Percentiles rank a stretch among this genome's conserved stretches.
Evolutionary conservation across 345 rosid species (phyloP).

Genomic region (Cardamine occulta): DNA sequence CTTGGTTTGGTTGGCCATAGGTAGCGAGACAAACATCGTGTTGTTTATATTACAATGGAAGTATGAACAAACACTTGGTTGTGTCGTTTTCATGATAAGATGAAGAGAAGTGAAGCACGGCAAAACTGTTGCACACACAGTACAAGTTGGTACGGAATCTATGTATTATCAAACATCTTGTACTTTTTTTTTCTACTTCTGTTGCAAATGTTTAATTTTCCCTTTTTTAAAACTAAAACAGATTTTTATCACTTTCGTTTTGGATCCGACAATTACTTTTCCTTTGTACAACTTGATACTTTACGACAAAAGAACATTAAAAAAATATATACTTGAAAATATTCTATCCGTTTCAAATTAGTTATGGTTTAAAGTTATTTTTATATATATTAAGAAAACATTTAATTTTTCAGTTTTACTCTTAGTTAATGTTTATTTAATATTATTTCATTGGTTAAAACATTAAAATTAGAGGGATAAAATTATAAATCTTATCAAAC

Average conservation of each 20-base stretch:
- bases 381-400: too few relatives aligned
- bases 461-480: too few relatives aligned
- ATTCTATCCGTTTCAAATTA: too few relatives aligned
- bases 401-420: too few relatives aligned
- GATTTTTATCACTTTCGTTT: not conserved
- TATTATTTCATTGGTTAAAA: too few relatives aligned
- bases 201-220: slow-evolving; percentile 3
- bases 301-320: slow-evolving; percentile 6
- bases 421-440: too few relatives aligned
- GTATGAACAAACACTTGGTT: slow-evolving; percentile 3
- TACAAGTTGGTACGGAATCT: slow-evolving; percentile 42
- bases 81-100: slow-evolving; percentile 31
- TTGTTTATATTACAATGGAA: not conserved
- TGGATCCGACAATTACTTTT: slow-evolving; percentile 24
- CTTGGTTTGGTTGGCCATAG: slow-evolving; percentile 9
- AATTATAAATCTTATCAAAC: too few relatives aligned
- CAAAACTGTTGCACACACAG: slow-evolving; percentile 16
- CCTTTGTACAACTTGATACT: slow-evolving; percentile 20
- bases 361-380: too few relatives aligned
- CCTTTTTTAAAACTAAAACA: slow-evolving; percentile 12
- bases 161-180: not conserved
- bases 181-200: slow-evolving; percentile 3
- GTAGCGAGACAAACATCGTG: slow-evolving; percentile 16
- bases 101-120: slow-evolving; percentile 37
- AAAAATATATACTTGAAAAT: not conserved